These are phyloP conservation scores for Omphalotus guepiniiformis DNA, from an alignment of 768 basidiomycete species.

Conservation along the genomic window DNA sequence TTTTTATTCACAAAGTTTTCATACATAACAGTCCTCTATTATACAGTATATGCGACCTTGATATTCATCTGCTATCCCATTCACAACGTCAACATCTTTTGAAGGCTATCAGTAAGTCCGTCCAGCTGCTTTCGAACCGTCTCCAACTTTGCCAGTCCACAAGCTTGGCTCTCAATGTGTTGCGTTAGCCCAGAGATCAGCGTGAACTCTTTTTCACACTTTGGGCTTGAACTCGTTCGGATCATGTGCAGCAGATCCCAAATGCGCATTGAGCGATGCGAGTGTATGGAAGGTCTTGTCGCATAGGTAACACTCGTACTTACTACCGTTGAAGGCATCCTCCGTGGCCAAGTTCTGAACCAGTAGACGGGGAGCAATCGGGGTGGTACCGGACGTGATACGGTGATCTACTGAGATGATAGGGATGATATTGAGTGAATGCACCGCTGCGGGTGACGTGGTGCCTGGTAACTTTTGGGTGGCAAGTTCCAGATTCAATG, in stretches of 20 bases:
- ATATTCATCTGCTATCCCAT: too few relatives aligned
- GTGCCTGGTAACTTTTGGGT: constrained; percentile 27
- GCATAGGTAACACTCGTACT: constrained; percentile 41
- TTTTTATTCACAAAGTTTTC: too few relatives aligned
- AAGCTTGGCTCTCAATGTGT: constrained; percentile 39
- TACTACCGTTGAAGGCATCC: constrained; percentile 33
- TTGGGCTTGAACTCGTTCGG: constrained; percentile 38
- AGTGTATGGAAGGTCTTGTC: constrained; percentile 26
- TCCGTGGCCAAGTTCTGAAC: constrained; percentile 31
- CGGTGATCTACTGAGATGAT: constrained; percentile 31
- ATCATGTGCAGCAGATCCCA: constrained; percentile 34
- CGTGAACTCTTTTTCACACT: constrained; percentile 31
- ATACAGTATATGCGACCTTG: too few relatives aligned
- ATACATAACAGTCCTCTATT: too few relatives aligned
- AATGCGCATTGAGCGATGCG: constrained; percentile 28
- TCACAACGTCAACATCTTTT: constrained; percentile 16
- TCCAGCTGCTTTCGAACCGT: constrained; percentile 24
- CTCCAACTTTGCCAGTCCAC: constrained; percentile 29
- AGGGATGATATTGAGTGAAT: constrained; percentile 27
- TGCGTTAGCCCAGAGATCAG: constrained; percentile 38
- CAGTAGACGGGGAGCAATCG: constrained; percentile 19
- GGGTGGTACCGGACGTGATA: constrained; percentile 15
- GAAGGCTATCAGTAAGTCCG: constrained; percentile 25
- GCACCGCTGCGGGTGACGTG: constrained; percentile 33
- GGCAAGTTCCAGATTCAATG: constrained; percentile 34